These are phyloP conservation scores for Alternaria dauci DNA, from an alignment of 2,329 filamentous ascomycete genomes.

Conservation along the genomic window DNA sequence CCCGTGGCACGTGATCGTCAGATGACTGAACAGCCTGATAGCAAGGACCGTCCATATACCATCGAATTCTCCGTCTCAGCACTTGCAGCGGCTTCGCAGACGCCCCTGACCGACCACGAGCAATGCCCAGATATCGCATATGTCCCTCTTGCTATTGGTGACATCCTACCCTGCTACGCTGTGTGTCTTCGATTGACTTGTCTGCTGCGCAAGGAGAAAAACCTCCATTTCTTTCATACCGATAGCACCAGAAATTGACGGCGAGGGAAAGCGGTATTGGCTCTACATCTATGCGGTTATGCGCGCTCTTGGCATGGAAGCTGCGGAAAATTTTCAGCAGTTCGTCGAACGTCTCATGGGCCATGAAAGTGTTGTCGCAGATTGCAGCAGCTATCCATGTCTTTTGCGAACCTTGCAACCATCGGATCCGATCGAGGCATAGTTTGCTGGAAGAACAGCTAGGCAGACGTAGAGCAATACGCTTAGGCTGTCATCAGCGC, in stretches of 20 bases:
- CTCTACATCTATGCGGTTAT: conserved; percentile 19
- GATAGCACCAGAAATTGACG: conserved; percentile 2
- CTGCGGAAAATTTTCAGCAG: conserved; percentile 4
- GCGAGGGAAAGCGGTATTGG: conserved; percentile 15
- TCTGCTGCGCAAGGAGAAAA: conserved; percentile 1
- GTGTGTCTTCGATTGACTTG: conserved; percentile 19
- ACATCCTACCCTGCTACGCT: conserved; percentile 11
- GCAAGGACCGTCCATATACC: neutral
- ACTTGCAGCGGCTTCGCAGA: conserved; percentile 8
- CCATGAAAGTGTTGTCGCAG: neutral
- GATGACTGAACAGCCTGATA: conserved; percentile 10
- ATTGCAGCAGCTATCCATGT: neutral
- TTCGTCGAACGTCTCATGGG: conserved; percentile 8
- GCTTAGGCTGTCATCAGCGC: neutral
- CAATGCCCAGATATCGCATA: neutral
- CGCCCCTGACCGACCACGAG: neutral
- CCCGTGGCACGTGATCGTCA: conserved; percentile 10
- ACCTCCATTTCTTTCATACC: conserved; percentile 8
- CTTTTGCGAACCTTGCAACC: neutral
- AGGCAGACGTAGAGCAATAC: neutral
- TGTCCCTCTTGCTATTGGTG: conserved; percentile 1
- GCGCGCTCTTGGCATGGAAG: conserved; percentile 12
- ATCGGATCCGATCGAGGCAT: neutral
- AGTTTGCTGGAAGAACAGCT: conserved; percentile 2
- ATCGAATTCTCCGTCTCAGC: conserved; percentile 15